Evolutionary conservation across 202 grass and related monocot species (phyloP), one percentile per base, ranked within the genome.

Genomic region (Hordeum pubiflorum): DNA sequence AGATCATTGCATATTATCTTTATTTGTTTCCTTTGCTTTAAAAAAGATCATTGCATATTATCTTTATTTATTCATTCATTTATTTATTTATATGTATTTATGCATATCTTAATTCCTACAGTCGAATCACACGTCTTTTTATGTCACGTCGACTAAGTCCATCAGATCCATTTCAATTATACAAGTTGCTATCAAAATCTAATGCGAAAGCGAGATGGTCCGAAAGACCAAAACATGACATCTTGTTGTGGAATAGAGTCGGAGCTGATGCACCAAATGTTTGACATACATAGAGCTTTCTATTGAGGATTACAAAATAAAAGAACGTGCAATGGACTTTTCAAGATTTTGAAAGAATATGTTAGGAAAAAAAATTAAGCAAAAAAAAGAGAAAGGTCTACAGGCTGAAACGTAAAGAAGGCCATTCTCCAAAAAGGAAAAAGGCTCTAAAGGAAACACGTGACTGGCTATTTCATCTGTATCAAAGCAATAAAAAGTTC

Each of bases 151-250:
- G 61, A 65, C 64, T 58, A 27, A 27, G 43, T 44, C 61, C 36
- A 81, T 63, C 3, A 15, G 2, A 37, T 21, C 22, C 22, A 60
- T 84, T 54, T 69, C 55, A 3, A 55, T n/a, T 7, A 54, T 52
- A 52, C 2, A 5, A 80, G 77, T 81, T 48, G 21, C 63, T 72
- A 1, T 89, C 77, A 12, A 81, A 56, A 72, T 81, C 24, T 57
- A 81, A 48, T 12, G 77, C 4, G 58, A 74, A 43, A 75, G 50
- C 29, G 67, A 87, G 59, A 10, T 67, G 66, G 4, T 50, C 48
- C 27, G 48, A 20, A 74, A 48, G 4, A 50, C 48, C 27, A 68
- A 20, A 74, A 48, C 20, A 15, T 67, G 69, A 23, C n/a, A 12
- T 15, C 44, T 58, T 66, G 58, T 64, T 64, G 61, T 59, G 56